Evolutionary conservation across 768 basidiomycete species (phyloP), one percentile per base, ranked within the genome.

Genomic region (Coprinopsis sp.): DNA sequence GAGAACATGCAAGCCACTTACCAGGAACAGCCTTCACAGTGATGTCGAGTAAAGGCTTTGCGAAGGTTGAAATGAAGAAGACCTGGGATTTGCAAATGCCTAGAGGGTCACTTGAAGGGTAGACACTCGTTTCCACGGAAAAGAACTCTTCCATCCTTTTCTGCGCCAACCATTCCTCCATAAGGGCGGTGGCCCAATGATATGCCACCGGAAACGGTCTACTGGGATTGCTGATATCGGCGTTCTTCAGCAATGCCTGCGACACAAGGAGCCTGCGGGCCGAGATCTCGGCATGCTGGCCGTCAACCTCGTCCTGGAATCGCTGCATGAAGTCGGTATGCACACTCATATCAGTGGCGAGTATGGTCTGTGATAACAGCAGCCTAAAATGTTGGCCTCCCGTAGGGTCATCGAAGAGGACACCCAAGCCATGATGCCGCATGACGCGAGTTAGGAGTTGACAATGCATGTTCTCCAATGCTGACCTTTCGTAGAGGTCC

Each of bases 151-250:
- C 96, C 3, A 97, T 76, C n/a, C 75, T 70, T 2, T 91, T 87
- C 64, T 99, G 96, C 10, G 80, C 81, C 6, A 79, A 74, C 96
- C 96, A 98, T 67, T 99, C 96, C 44, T 83, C 74, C 66, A 86
- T 79, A 30, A 99, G 66, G 2, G 90, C 92, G 12, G 80, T 73
- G 6, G 93, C 92, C 96, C 96, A 99, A 52, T 91, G 83, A 57
- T 88, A 81, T 3, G 91, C 91, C 12, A 96, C 89, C n/a, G 80
- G 71, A 52, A 91, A 88, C 1, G 96, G 95, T 16, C 95, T 92
- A 52, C 86, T 85, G 13, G 96, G 95, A 63, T 99, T 99, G 62
- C 91, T 93, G 58, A 99, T 98, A 67, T 99, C 96, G 14, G 95
- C 93, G 58, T 94, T 96, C 66, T 99, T 98, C 63, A 99, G 82